These are phyloP conservation scores for Aegilops tauschii DNA, from an alignment of 176 grass and related monocot species.

Conservation along the genomic window DNA sequence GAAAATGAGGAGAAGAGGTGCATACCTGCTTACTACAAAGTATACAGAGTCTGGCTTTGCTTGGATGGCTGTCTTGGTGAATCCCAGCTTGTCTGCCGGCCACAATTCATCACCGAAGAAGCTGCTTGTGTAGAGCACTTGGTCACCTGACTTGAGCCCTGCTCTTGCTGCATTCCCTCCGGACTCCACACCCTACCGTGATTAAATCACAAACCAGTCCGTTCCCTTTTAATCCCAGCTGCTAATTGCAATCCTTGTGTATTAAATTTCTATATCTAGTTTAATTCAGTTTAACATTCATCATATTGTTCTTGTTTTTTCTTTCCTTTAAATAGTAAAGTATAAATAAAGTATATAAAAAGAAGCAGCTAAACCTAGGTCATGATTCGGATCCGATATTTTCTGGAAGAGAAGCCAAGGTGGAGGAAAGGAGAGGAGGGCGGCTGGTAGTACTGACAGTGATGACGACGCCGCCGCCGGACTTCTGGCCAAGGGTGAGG, in stretches of 20 bases:
- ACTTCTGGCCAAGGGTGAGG: conserved; percentile 80
- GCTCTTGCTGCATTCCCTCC: conserved; percentile 87
- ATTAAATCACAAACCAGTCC: conserved; percentile 18
- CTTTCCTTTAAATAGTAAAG: not conserved
- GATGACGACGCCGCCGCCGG: conserved; percentile 77
- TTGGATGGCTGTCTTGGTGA: conserved; percentile 97
- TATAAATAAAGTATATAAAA: too few relatives aligned
- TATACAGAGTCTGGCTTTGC: conserved; percentile 95
- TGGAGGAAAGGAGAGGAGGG: not conserved
- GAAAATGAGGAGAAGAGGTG: not conserved
- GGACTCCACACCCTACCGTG: conserved; percentile 64
- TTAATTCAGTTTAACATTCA: conserved; percentile 1
- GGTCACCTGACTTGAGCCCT: conserved; percentile 74
- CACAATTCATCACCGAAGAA: conserved; percentile 96
- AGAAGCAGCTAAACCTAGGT: too few relatives aligned
- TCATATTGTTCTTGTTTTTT: not conserved
- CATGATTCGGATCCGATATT: conserved; percentile 2
- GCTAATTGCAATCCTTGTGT: not conserved
- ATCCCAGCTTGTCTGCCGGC: conserved; percentile 98
- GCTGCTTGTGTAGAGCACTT: conserved; percentile 93
- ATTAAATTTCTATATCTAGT: not conserved
- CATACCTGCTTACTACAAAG: conserved; percentile 86
- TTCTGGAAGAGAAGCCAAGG: not conserved
- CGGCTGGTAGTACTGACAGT: conserved; percentile 43
- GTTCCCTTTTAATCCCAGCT: not conserved